Conservation (phyloP, 2,329 filamentous ascomycete genomes). For the Macrophomina tecta region DNA sequence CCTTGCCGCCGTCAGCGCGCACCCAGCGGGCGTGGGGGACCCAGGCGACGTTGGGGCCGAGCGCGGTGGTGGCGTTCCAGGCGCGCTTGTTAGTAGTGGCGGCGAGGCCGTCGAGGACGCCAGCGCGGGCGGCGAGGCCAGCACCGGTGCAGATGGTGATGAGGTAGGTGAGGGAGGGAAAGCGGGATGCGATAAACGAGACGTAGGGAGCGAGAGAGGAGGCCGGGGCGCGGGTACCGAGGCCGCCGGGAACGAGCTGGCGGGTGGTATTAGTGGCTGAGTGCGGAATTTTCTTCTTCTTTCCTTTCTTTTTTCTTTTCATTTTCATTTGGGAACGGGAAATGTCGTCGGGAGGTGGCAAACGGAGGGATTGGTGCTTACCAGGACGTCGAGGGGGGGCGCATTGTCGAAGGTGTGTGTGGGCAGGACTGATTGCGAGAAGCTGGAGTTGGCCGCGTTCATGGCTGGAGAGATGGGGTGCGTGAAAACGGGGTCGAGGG, state of each 20-base stretch:
- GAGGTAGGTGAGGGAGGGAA: slow-evolving; percentile 59
- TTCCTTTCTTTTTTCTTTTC: too few species aligned
- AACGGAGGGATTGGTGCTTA: neutral
- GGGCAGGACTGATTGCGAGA: slow-evolving; percentile 50
- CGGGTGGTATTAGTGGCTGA: neutral
- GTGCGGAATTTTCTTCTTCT: too few species aligned
- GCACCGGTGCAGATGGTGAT: slow-evolving; percentile 72
- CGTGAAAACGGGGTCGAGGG: slow-evolving; percentile 43
- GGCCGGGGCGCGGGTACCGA: slow-evolving; percentile 50
- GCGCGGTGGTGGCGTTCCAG: slow-evolving; percentile 56
- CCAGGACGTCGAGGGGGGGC: slow-evolving; percentile 63
- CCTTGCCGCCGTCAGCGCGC: slow-evolving; percentile 64
- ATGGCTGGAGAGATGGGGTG: slow-evolving; percentile 30
- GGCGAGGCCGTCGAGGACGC: slow-evolving; percentile 63
- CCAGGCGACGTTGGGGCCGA: slow-evolving; percentile 62
- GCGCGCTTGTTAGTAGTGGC: slow-evolving; percentile 72
- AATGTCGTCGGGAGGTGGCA: neutral
- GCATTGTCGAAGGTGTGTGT: slow-evolving; percentile 62
- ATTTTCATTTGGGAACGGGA: neutral
- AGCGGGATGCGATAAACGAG: slow-evolving; percentile 54
- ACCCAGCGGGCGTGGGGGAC: slow-evolving; percentile 68
- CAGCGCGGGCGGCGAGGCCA: slow-evolving; percentile 63
- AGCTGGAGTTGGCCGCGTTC: slow-evolving; percentile 33
- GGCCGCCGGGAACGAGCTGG: slow-evolving; percentile 67
- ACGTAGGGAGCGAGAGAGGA: slow-evolving; percentile 46